phyloP scores from a whole-genome alignment of 169 alveolate genomes.

The Theileria parva region DNA sequence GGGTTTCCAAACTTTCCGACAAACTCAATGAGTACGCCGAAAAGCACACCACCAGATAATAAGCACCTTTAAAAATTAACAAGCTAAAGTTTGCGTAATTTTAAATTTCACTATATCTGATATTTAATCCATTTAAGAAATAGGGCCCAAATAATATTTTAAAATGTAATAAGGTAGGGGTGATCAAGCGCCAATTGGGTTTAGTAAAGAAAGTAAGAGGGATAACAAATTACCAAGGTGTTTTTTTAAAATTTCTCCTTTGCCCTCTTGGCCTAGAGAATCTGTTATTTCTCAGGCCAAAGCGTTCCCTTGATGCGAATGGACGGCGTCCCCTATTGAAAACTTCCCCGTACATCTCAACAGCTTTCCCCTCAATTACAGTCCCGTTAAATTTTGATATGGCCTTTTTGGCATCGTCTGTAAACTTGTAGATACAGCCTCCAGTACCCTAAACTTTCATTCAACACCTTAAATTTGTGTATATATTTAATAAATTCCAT shows the following conservation, averaged over 20 bases:
- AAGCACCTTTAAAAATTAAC: not conserved
- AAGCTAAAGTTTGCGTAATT: too few relatives aligned
- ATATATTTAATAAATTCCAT: not conserved
- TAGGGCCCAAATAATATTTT: not conserved
- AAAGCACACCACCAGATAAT: not conserved
- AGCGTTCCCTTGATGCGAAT: constrained; percentile 9
- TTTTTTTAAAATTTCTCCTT: not conserved
- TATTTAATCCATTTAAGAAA: too few relatives aligned
- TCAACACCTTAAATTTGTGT: not conserved
- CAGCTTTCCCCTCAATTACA: constrained; percentile 31
- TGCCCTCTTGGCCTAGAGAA: not conserved
- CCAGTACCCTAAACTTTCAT: constrained; percentile 72
- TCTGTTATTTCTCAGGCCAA: constrained; percentile 3
- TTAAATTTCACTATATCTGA: too few relatives aligned
- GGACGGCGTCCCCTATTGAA: constrained; percentile 7
- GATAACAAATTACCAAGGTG: constrained; percentile 11
- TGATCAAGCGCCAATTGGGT: too few relatives aligned
- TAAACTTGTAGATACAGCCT: constrained; percentile 67
- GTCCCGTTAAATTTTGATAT: constrained; percentile 65
- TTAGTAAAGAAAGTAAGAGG: too few relatives aligned
- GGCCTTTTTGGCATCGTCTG: constrained; percentile 72
- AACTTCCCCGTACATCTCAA: constrained; percentile 55
- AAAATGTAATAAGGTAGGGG: not conserved
- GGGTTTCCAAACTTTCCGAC: constrained; percentile 18
- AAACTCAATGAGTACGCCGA: constrained; percentile 5